A percentile compares a stretch with the other conserved stretches of the same genome.
Evolutionary conservation across 164 flowering plant species (phyloP).

Genomic region (Echeveria elegans): DNA sequence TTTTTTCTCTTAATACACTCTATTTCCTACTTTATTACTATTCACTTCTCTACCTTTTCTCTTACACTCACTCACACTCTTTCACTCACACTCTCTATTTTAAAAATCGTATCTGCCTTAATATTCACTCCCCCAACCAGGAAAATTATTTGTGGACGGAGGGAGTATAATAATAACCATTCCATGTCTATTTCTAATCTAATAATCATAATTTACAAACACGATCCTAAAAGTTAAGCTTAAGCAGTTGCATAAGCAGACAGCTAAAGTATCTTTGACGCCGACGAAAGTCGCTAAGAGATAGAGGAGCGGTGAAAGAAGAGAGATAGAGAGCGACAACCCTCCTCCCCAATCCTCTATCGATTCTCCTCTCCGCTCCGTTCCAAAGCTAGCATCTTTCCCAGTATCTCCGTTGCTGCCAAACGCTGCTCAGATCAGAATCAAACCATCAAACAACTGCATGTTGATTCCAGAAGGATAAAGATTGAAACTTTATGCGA

Average conservation of each 20-base stretch:
- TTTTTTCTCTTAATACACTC: too few relatives aligned
- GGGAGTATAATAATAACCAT: too few relatives aligned
- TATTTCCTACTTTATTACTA: too few relatives aligned
- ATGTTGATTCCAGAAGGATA: not conserved
- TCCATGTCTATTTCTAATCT: not conserved
- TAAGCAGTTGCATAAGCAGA: not conserved
- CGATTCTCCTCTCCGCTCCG: not conserved
- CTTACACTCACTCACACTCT: too few relatives aligned
- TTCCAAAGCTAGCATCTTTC: too few relatives aligned
- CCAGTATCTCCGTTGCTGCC: not conserved
- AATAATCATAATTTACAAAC: not conserved
- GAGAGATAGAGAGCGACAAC: not conserved
- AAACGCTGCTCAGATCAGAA: not conserved
- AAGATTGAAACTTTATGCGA: not conserved
- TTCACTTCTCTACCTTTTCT: too few relatives aligned
- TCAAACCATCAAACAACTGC: not conserved
- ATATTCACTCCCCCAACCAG: too few relatives aligned
- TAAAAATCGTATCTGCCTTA: too few relatives aligned
- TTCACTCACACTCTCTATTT: too few relatives aligned
- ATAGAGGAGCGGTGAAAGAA: not conserved
- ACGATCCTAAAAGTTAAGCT: not conserved
- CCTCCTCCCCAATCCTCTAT: not conserved
- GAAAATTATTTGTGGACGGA: too few relatives aligned
- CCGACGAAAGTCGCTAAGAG: not conserved
- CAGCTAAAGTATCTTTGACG: too few relatives aligned